Base-by-base conservation (phyloP, 768 basidiomycete genomes). In the Fomitopsis serialis region DNA sequence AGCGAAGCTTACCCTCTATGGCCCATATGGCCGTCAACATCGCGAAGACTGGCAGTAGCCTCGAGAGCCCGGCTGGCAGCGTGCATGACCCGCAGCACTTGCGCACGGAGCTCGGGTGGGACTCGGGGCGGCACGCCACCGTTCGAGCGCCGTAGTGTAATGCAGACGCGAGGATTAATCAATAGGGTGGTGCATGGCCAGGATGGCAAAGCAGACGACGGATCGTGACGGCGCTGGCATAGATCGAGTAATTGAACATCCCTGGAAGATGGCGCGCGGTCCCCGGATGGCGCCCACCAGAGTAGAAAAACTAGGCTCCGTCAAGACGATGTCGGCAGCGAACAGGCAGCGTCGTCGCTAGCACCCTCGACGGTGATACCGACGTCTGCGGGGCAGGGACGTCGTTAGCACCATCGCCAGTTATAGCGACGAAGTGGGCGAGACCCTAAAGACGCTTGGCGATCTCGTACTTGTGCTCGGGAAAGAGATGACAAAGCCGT, bases 201-300 rank as follows among this genome's bases (percentile, higher is more conserved):
- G 78, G 74, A 97, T 85, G 57, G 93, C 85, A 73, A 98, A 98
- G 73, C 91, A 96, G 61, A 97, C 90, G 60, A 98, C 95, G 95
- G 73, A 97, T 97, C 56, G 95, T 98, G 62, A 96, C 92, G 42
- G 91, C 84, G 67, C 92, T 94, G 29, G 91, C 90, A 70, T 93
- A 94, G 76, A 98, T 97, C 48, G 96, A 90, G 74, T 98, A 98
- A 80, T 98, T 98, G 64, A 96, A 78, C 96, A 98, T 98, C 96
- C 89, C 69, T 98, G 96, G 90, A 98, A 98, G 74, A 98, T 98
- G 76, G 97, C 75, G 78, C 96, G 95, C 32, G 96, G 97, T 57
- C 93, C 92, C 62, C 93, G 92, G 71, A 98, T 98, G 69, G 96
- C 96, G 71, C 98, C 94, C 60, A 98, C 93, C 67, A 98, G 98